Base-by-base conservation (phyloP, 2,329 filamentous ascomycete genomes). In the Hymenoscyphus albidus region DNA sequence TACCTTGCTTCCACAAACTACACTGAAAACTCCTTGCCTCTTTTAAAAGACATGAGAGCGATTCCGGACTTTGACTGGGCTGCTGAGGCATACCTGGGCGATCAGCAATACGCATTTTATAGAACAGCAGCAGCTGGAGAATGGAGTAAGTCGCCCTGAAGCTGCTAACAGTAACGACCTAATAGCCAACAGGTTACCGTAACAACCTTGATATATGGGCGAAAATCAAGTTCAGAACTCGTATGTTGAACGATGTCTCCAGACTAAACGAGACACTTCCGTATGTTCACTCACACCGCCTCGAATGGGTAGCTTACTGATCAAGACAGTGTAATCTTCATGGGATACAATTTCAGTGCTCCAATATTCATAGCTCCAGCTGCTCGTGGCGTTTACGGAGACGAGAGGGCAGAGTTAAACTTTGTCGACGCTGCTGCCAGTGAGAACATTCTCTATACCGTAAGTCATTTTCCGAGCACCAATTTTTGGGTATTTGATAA, bases 201-300 rank as follows among this genome's bases (percentile, higher is more conserved):
- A 83, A 85, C 66, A 86, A 86, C 64, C 77, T 81, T 64, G 76
- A 77, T 0, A 82, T 82, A 3, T 86, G 79, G 71, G 75, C 81
- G 63, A 77, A 79, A 10, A 83, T 81, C 72, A 78, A 78, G 65
- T 80, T 83, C 59, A 75, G 78, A 1, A 81, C 81, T 1, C 75
- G 79, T 0, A 73, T 81, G 27, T 72, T 82, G 4, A 69, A 73
- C 38, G 76, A 81, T 60, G 78, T 78, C 18, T 66, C 70, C 35
- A 70, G 72, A 10, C 63, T 80, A 3, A 75, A 76, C 31, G 35
- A 32, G 10, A 64, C 63, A 5, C 48, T 64, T 22, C 40, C n/a
- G 63, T 64, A 16, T n/a, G 62, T 39, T 18, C 18, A 39, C 32
- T 35, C 13, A 7, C 7, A 16, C 32, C 10, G 16, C 3, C 22